Base-by-base conservation (phyloP, 805 yeast species). In the Nakazawaea pomicola region DNA sequence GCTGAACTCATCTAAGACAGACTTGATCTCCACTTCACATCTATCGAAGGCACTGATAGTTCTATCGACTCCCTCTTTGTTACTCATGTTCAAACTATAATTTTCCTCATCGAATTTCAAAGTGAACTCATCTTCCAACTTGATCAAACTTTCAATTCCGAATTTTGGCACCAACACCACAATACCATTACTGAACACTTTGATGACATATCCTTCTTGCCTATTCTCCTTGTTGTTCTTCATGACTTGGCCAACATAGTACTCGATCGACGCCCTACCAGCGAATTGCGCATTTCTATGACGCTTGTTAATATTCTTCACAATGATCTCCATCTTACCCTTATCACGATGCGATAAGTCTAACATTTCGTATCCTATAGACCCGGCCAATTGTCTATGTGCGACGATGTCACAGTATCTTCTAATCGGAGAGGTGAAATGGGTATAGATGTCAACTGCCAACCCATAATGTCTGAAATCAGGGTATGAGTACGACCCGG, bases 221-320 rank as follows among this genome's bases (percentile, higher is more conserved):
- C 70, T 69, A 28, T 83, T 68, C 55, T 86, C 89, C 18, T 14
- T 40, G 52, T 80, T 81, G 56, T 80, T 81, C 59, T 87, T 85
- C 85, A 93, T 84, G 31, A 91, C 96, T 66, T 93, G 98, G 7
- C 99, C 99, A 37, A 93, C 99, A 56, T 87, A 93, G 64, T 93
- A 93, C 60, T 93, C 99, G 46, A 93, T 87, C 58, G 95, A 85
- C 16, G 99, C 97, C 58, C 99, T 76, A 29, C 99, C 99, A 2
- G 99, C 99, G 69, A 91, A 86, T 64, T 93, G 99, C 0, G 99
- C 99, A 58, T 93, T 93, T 63, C 99, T 79, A 61, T 93, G 99
- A 51, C 96, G 82, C 52, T 74, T 80, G 67, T 93, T 93, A 57
- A 93, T 90, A 57, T 93, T 93, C 51, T 79, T 78, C 53, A 90